A percentile compares a stretch with the other conserved stretches of the same genome.
Conservation (phyloP, 2,329 filamentous ascomycete genomes). For the Rutstroemia sp. region DNA sequence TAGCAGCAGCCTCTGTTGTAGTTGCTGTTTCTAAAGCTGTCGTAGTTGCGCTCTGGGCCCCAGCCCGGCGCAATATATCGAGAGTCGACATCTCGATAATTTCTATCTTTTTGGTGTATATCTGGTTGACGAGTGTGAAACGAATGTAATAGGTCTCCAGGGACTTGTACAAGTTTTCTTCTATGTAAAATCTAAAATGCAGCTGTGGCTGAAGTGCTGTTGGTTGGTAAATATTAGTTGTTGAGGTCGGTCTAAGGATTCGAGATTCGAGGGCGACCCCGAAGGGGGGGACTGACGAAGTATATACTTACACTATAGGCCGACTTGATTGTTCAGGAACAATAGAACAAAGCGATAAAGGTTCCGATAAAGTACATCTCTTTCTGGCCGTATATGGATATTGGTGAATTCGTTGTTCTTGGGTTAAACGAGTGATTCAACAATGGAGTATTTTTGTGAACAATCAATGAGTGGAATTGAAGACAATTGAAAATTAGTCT, state of each 20-base stretch:
- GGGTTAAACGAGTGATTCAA: constrained; percentile 4
- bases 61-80: constrained; percentile 3
- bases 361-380: not conserved
- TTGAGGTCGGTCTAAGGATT: constrained; percentile 6
- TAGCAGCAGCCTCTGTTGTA: constrained; percentile 2
- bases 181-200: not conserved
- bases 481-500: not conserved
- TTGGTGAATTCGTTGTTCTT: not conserved
- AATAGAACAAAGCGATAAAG: not conserved
- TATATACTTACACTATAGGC: constrained; percentile 1
- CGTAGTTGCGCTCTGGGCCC: constrained; percentile 1
- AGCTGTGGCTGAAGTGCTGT: not conserved
- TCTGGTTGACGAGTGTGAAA: not conserved
- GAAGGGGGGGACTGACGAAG: not conserved
- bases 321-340: not conserved
- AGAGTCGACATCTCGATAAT: not conserved
- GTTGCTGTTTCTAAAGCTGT: constrained; percentile 13
- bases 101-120: not conserved
- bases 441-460: not conserved
- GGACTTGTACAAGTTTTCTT: not conserved
- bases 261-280: not conserved
- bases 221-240: constrained; percentile 3
- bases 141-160: not conserved
- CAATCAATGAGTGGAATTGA: not conserved
- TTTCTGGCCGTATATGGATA: not conserved